Conservation (phyloP, 208 protist species). For the Phytomonas serpens region DNA sequence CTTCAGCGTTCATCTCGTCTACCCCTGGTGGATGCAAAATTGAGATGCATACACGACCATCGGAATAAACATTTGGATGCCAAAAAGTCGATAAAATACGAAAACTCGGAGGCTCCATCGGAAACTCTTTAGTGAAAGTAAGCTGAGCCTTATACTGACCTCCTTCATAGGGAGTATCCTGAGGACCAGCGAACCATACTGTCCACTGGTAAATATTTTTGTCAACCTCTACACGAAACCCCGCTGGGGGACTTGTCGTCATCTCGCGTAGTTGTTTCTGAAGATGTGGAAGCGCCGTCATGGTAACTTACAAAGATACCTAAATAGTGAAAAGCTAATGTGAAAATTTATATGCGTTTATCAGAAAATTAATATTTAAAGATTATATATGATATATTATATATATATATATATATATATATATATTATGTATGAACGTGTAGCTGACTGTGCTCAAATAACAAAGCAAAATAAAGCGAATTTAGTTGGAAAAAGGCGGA, state of each 20-base stretch:
- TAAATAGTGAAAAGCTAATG: background rate
- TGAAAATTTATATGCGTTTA: conserved; percentile 2
- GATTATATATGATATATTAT: conserved; percentile 3
- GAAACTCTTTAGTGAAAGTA: conserved; percentile 94
- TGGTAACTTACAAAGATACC: conserved; percentile 14
- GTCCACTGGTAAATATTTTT: conserved; percentile 89
- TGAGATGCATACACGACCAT: conserved; percentile 97
- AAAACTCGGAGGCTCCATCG: conserved; percentile 94
- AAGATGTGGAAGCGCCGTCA: conserved; percentile 80
- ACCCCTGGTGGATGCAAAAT: conserved; percentile 97
- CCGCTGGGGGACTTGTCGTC: conserved; percentile 80
- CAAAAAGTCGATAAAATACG: conserved; percentile 94
- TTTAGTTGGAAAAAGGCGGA: conserved; percentile 7
- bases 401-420: conserved; percentile 8
- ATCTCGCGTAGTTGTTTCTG: conserved; percentile 90
- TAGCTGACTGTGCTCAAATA: background rate
- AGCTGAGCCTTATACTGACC: conserved; percentile 90
- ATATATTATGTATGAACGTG: conserved; percentile 1
- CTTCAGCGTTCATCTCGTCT: conserved; percentile 88
- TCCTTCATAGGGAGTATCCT: conserved; percentile 79
- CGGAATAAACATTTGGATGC: conserved; percentile 96
- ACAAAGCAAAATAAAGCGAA: background rate
- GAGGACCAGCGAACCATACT: conserved; percentile 83
- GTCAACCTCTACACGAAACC: conserved; percentile 83
- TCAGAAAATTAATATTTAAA: background rate